phyloP scores from a whole-genome alignment of 345 rosid species.

The Ricinus communis region DNA sequence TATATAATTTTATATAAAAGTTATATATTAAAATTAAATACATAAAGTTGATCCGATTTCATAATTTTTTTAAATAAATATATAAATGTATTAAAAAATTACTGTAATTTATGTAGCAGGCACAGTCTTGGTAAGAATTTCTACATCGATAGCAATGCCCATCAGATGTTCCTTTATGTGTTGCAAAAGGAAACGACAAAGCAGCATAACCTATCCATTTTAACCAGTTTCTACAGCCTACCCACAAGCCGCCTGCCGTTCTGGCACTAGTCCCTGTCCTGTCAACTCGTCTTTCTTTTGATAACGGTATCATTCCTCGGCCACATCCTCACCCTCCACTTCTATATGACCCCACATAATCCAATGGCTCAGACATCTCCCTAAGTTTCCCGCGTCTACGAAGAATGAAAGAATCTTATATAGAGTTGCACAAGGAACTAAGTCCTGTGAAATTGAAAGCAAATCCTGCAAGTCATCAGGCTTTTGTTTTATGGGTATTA shows the following conservation, averaged over 20 bases:
- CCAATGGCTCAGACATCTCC: background rate
- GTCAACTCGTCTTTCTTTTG: background rate
- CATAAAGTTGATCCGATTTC: too few relatives aligned
- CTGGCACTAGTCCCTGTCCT: background rate
- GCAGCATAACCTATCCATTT: background rate
- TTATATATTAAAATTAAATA: too few relatives aligned
- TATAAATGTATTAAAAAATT: too few relatives aligned
- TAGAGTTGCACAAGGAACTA: background rate
- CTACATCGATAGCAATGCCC: too few relatives aligned
- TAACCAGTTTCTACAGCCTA: background rate
- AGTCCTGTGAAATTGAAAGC: too few relatives aligned
- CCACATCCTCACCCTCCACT: conserved; percentile 8
- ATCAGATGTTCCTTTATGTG: background rate
- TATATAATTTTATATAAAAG: too few relatives aligned
- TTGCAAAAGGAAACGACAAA: background rate
- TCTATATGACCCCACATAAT: background rate
- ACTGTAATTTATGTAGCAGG: too few relatives aligned
- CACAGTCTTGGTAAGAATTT: too few relatives aligned
- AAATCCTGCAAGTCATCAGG: background rate
- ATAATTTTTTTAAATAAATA: too few relatives aligned
- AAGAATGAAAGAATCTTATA: background rate
- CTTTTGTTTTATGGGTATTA: too few relatives aligned
- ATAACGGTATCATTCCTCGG: background rate
- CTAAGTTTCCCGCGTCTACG: background rate
- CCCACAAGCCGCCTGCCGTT: conserved; percentile 10